These are phyloP conservation scores for Zygnema circumcarinatum DNA, from an alignment of 139 green algal genomes.

Conservation along the genomic window DNA sequence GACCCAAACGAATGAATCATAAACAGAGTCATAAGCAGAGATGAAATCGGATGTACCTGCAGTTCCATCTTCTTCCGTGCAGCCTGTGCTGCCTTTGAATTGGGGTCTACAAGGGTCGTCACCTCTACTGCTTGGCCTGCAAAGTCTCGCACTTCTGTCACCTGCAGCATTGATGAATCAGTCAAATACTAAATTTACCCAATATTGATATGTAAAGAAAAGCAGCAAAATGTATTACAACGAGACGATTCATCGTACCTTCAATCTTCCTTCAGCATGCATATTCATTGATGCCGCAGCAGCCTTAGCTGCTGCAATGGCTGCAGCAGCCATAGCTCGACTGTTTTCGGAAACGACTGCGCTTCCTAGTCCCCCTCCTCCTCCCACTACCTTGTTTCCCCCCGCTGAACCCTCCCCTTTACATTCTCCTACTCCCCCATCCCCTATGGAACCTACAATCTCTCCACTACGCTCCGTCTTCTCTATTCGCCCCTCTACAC, in stretches of 20 bases:
- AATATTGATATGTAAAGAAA: neutral
- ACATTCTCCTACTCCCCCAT: neutral
- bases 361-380: neutral
- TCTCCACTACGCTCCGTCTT: neutral
- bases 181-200: no score
- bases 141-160: conserved; percentile 57
- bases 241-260: neutral
- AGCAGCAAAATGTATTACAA: neutral
- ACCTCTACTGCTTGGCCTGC: conserved; percentile 48
- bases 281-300: neutral
- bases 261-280: neutral
- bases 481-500: neutral
- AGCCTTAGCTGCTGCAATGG: conserved; percentile 23
- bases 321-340: conserved; percentile 27
- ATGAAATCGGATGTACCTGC: conserved; percentile 23
- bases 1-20: no score
- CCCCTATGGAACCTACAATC: neutral
- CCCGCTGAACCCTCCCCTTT: neutral
- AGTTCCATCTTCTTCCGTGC: conserved; percentile 22
- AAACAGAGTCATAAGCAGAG: no score
- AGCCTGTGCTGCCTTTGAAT: conserved; percentile 34
- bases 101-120: conserved; percentile 38
- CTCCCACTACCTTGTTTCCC: neutral
- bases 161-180: neutral
- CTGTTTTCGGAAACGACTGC: neutral